Evolutionary conservation across 2,329 filamentous ascomycete species (phyloP).

Genomic region (Diaporthe capsici): DNA sequence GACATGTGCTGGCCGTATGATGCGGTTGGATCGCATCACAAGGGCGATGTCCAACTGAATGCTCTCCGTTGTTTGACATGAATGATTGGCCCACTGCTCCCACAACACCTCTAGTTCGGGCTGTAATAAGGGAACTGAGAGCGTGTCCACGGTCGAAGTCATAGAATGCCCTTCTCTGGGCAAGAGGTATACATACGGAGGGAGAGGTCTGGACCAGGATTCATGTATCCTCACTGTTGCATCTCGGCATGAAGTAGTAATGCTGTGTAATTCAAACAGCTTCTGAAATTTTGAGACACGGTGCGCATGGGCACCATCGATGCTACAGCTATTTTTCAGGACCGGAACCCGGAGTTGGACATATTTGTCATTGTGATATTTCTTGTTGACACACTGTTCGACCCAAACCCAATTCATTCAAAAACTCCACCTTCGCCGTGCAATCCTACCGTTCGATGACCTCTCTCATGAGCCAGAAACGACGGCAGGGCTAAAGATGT

Average conservation of each 20-base stretch:
- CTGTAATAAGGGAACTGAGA: background rate
- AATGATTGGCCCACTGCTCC: background rate
- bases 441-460: conserved; percentile 9
- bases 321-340: background rate
- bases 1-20: background rate
- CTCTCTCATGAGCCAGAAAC: conserved; percentile 30
- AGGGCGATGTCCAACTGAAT: background rate
- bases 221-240: background rate
- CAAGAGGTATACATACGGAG: background rate
- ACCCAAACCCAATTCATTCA: background rate
- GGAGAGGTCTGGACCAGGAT: background rate
- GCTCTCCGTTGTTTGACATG: background rate
- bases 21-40: background rate
- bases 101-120: background rate
- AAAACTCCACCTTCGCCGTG: conserved; percentile 39
- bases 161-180: too few species aligned
- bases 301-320: background rate
- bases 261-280: conserved; percentile 1
- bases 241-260: background rate
- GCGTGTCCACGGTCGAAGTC: background rate
- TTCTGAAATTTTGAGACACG: background rate
- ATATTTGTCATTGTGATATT: conserved; percentile 27
- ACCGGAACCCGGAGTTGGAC: conserved; percentile 2
- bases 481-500: conserved; percentile 1
- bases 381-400: conserved; percentile 20